Conservation (phyloP, 495 filamentous ascomycete genomes). For the Aspergillus bridgeri region DNA sequence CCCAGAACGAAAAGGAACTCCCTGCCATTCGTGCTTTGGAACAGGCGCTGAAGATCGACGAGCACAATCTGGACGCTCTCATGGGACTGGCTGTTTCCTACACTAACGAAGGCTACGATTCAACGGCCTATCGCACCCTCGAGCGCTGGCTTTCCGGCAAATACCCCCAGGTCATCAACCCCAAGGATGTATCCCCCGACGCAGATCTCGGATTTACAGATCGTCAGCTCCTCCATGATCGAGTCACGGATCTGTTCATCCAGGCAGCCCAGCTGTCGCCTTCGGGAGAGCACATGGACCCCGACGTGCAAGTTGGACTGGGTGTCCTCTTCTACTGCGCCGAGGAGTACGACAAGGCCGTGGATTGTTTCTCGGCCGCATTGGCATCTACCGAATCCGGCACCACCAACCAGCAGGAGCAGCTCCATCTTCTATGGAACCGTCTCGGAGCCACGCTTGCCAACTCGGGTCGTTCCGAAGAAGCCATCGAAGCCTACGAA, state of each 20-base stretch:
- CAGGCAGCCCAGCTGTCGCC: slow-evolving; percentile 87
- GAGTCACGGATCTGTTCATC: slow-evolving; percentile 87
- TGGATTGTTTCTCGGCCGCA: slow-evolving; percentile 94
- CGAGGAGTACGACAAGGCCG: slow-evolving; percentile 96
- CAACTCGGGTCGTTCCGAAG: slow-evolving; percentile 87
- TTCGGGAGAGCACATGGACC: slow-evolving; percentile 86
- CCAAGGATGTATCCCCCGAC: slow-evolving; percentile 61
- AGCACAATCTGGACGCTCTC: slow-evolving; percentile 78
- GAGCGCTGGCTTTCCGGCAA: slow-evolving; percentile 94
- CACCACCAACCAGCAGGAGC: slow-evolving; percentile 65
- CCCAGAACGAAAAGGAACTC: slow-evolving; percentile 96
- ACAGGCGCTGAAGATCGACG: slow-evolving; percentile 82
- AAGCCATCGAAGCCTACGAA: slow-evolving; percentile 95
- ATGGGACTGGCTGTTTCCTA: slow-evolving; percentile 98
- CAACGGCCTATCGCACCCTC: slow-evolving; percentile 90
- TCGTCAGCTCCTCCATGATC: slow-evolving; percentile 83
- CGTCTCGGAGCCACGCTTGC: slow-evolving; percentile 93
- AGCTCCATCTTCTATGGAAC: slow-evolving; percentile 96
- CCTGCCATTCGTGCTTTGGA: slow-evolving; percentile 98
- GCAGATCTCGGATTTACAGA: slow-evolving; percentile 88
- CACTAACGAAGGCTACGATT: slow-evolving; percentile 98
- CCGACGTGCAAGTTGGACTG: slow-evolving; percentile 95
- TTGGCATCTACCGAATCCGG: slow-evolving; percentile 79
- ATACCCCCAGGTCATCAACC: slow-evolving; percentile 76
- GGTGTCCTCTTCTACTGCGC: slow-evolving; percentile 97